phyloP scores from a whole-genome alignment of 2,329 filamentous ascomycete genomes.

The Verticillium dahliae region DNA sequence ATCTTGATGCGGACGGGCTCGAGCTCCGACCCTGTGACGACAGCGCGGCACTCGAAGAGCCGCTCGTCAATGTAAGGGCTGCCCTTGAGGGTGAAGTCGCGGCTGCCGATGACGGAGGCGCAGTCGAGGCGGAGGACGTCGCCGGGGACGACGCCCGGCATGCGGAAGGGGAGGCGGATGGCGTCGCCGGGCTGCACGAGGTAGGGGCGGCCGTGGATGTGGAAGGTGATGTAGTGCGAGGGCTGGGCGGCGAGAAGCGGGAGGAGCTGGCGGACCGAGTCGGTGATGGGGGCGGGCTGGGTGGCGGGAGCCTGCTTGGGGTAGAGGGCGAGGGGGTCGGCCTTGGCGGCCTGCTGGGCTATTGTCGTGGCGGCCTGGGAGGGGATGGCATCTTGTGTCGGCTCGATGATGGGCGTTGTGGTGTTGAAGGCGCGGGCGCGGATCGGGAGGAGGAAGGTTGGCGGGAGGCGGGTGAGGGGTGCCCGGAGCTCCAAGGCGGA shows the following conservation, averaged over 20 bases:
- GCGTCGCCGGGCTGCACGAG: constrained; percentile 71
- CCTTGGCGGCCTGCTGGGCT: constrained; percentile 2
- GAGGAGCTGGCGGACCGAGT: constrained; percentile 54
- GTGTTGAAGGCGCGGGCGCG: constrained; percentile 34
- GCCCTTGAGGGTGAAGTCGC: constrained; percentile 86
- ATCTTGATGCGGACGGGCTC: constrained; percentile 71
- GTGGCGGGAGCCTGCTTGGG: constrained; percentile 4
- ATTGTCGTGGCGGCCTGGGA: constrained; percentile 6
- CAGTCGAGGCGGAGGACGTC: constrained; percentile 85
- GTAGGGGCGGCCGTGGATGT: constrained; percentile 75
- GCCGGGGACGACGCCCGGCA: constrained; percentile 70
- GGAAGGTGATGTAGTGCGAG: constrained; percentile 70
- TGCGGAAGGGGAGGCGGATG: constrained; percentile 71
- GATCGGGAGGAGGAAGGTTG: constrained; percentile 15
- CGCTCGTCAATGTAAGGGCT: constrained; percentile 75
- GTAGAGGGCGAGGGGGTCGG: neutral
- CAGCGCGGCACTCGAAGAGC: constrained; percentile 78
- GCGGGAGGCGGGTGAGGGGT: constrained; percentile 31
- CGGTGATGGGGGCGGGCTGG: constrained; percentile 36
- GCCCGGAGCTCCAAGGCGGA: constrained; percentile 55
- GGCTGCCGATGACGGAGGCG: constrained; percentile 72
- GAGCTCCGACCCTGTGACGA: constrained; percentile 77
- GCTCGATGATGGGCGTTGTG: constrained; percentile 43
- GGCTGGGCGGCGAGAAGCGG: constrained; percentile 68
- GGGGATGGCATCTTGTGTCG: constrained; percentile 15